Evolutionary conservation across 305 asterid genomes (phyloP).

Genomic region (Solanum hybrid): DNA sequence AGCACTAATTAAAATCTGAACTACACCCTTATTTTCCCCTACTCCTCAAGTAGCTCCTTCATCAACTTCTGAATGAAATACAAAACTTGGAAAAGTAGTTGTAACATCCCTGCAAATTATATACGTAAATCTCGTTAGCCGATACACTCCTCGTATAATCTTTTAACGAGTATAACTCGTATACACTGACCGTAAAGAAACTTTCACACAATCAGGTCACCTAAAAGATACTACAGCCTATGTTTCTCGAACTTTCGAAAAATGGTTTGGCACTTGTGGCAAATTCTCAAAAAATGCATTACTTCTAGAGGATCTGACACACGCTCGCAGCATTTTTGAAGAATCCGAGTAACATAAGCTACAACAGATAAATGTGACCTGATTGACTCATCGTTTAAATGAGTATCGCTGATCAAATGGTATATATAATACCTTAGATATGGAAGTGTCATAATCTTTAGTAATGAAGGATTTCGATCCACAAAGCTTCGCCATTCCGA

Average conservation of each 20-base stretch:
- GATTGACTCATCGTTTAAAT: background rate
- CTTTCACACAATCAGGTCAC: background rate
- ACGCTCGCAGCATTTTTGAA: background rate
- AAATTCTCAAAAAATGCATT: background rate
- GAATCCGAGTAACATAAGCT: background rate
- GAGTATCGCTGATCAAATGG: background rate
- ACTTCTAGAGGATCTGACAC: background rate
- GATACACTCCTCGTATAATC: background rate
- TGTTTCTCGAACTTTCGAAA: background rate
- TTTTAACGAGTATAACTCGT: background rate
- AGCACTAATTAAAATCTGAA: background rate
- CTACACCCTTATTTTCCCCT: background rate
- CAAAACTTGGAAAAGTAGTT: slow-evolving; percentile 35
- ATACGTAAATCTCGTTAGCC: background rate
- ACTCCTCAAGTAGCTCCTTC: slow-evolving; percentile 16
- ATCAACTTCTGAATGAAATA: slow-evolving; percentile 5
- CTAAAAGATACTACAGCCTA: background rate
- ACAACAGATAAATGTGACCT: background rate
- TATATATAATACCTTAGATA: slow-evolving; percentile 31
- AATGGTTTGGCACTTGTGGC: background rate
- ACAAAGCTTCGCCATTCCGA: slow-evolving; percentile 52
- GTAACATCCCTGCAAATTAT: slow-evolving; percentile 69
- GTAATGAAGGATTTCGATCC: slow-evolving; percentile 36
- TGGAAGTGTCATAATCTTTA: slow-evolving; percentile 55
- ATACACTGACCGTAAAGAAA: background rate